A percentile compares a stretch with the other conserved stretches of the same genome.
phyloP scores from a whole-genome alignment of 805 yeast genomes.

The Ogataea thermomethanolica region DNA sequence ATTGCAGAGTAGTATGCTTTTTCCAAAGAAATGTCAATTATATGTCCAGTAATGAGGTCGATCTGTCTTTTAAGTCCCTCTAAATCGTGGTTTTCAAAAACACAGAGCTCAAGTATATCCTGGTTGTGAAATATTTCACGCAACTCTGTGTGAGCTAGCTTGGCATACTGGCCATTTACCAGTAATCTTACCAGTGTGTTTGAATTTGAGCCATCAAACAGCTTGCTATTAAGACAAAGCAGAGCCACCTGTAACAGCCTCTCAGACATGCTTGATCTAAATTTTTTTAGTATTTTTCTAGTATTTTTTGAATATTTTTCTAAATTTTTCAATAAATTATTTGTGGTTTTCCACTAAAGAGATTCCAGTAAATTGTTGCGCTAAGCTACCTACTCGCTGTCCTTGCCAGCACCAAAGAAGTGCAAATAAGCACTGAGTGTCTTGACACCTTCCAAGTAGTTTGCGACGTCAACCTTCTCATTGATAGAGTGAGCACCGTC shows the following conservation, averaged over 20 bases:
- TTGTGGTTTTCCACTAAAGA: neutral
- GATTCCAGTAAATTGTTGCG: no score
- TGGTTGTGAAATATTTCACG: conserved; percentile 18
- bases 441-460: conserved; percentile 91
- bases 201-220: neutral
- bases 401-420: conserved; percentile 50
- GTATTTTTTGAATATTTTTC: neutral
- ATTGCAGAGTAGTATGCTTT: conserved; percentile 40
- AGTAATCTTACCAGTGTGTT: conserved; percentile 13
- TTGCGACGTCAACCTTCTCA: conserved; percentile 85
- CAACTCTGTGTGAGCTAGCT: conserved; percentile 11
- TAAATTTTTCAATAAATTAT: neutral
- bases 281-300: neutral
- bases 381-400: conserved; percentile 5
- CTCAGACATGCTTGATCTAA: conserved; percentile 1
- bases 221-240: conserved; percentile 17
- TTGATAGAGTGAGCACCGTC: conserved; percentile 99
- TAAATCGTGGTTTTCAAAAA: conserved; percentile 1
- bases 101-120: conserved; percentile 2
- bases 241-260: conserved; percentile 16
- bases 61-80: neutral
- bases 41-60: neutral
- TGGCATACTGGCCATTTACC: conserved; percentile 29
- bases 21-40: conserved; percentile 11
- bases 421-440: conserved; percentile 92